Conservation (phyloP, 2,329 filamentous ascomycete species). For the Cryphonectria japonica region DNA sequence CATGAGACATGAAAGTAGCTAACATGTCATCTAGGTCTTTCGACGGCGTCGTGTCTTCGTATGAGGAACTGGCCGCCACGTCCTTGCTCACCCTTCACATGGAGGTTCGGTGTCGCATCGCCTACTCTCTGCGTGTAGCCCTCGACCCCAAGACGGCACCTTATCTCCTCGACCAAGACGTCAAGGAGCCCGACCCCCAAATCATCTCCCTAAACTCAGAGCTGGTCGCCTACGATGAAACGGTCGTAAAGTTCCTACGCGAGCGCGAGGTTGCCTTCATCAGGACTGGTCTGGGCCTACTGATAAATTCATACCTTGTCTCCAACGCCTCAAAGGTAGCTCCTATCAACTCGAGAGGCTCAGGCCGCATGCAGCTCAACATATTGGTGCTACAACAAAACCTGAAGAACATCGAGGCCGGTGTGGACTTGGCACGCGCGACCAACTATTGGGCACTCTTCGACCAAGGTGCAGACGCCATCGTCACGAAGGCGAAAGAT, state of each 20-base stretch:
- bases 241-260: constrained; percentile 73
- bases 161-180: constrained; percentile 70
- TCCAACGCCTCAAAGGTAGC: constrained; percentile 71
- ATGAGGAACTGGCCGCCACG: constrained; percentile 77
- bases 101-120: constrained; percentile 83
- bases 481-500: constrained; percentile 65
- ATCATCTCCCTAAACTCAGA: constrained; percentile 84
- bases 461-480: constrained; percentile 64
- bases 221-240: constrained; percentile 86
- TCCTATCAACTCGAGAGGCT: constrained; percentile 83
- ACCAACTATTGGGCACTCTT: constrained; percentile 73
- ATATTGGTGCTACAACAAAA: constrained; percentile 96
- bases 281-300: constrained; percentile 72
- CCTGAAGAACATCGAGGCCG: constrained; percentile 85
- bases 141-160: constrained; percentile 64
- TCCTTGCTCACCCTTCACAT: constrained; percentile 86
- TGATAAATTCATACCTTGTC: constrained; percentile 81
- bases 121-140: constrained; percentile 73
- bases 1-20: background rate
- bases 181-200: constrained; percentile 75
- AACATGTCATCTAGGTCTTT: constrained; percentile 64
- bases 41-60: constrained; percentile 82
- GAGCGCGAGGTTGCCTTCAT: constrained; percentile 74
- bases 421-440: constrained; percentile 65
- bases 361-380: constrained; percentile 88